Base-by-base conservation (phyloP, 164 flowering plant species). In the Nelumbo lutea region DNA sequence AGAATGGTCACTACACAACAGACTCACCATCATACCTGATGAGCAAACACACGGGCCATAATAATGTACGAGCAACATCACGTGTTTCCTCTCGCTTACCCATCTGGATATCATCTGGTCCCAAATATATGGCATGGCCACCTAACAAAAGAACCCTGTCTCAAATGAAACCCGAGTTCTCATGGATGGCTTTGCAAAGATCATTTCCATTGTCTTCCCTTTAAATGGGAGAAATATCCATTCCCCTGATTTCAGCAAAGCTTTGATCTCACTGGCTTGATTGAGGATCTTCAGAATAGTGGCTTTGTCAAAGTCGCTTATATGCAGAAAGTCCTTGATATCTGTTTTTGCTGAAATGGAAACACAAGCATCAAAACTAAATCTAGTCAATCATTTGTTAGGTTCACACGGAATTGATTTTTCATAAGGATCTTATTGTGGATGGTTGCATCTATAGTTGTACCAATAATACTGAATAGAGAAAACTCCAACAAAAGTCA, bases 61-160 rank as follows among this genome's bases (percentile, higher is more conserved):
- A 95, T 88, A 44, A 95, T 88, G 77, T 95, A 70, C 99, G 96
- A 61, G 99, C 98, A 73, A 92, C 87, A 80, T 95, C 99, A 75
- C 99, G 91, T 73, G 98, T 90, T 80, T 95, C 99, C 84, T 95
- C 99, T 62, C 98, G 80, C 79, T 92, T 95, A 55, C 97, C 99
- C 97, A 95, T 95, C 77, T 92, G 94, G 70, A 95, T 90, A 70
- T 92, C 98, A 77, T 89, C 74, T 15, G 98, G 98, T 73, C 98
- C 98, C 64, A 95, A 72, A 80, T 92, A 95, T 65, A 95, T 69
- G 51, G 99, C 94, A 87, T 95, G 99, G 38, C 97, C 97, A 62
- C 99, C 99, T 6, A 95, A 84, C 83, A 84, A 78, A 70, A 84
- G 75, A 95, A 92, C 5, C 99, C 99, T 47, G 97, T 89, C 82